These are phyloP conservation scores for Salix arbutifolia DNA, from an alignment of 345 rosid genomes.

Conservation along the genomic window DNA sequence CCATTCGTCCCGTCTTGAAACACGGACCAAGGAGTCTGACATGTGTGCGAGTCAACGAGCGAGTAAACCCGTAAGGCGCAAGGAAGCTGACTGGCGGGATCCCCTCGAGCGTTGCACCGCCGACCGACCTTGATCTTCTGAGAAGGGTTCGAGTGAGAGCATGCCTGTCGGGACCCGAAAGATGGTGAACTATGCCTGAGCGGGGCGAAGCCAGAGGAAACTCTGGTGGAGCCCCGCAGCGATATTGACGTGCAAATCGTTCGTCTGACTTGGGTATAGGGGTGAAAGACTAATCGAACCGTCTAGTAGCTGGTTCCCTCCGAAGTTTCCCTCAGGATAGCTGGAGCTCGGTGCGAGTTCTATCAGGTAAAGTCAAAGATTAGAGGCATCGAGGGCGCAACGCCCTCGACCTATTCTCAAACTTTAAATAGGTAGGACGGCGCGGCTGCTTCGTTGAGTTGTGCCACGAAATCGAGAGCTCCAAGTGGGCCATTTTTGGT, in stretches of 20 bases:
- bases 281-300: conserved; percentile 35
- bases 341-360: conserved; percentile 15
- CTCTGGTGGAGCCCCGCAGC: neutral
- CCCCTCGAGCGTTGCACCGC: neutral
- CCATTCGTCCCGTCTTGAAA: too few relatives aligned
- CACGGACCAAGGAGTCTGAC: conserved; percentile 58
- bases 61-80: conserved; percentile 21
- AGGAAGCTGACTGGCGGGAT: conserved; percentile 6
- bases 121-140: neutral
- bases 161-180: conserved; percentile 3
- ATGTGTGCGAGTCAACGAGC: conserved; percentile 45
- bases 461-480: too few relatives aligned
- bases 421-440: too few relatives aligned
- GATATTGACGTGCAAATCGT: neutral
- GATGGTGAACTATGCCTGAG: neutral
- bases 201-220: neutral
- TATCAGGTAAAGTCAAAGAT: conserved; percentile 4
- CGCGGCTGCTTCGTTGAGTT: too few relatives aligned
- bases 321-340: conserved; percentile 37
- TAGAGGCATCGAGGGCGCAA: neutral
- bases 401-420: too few relatives aligned
- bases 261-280: conserved; percentile 11
- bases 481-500: too few relatives aligned
- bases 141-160: conserved; percentile 1
- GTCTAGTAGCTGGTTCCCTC: conserved; percentile 35